Evolutionary conservation across 257 asterid species (phyloP).

Genomic region (Mentha longifolia): DNA sequence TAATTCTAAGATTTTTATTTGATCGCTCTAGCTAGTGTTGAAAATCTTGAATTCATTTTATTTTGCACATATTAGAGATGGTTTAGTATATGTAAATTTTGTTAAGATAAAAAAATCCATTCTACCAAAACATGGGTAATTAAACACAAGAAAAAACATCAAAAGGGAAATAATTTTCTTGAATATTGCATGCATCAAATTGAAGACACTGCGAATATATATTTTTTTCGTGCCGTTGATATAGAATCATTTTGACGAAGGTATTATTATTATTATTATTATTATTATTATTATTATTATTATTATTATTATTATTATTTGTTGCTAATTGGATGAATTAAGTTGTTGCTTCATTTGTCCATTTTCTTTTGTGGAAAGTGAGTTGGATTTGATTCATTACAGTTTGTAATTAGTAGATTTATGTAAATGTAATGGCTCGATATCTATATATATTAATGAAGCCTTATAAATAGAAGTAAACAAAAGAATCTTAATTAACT

Average conservation of each 20-base stretch:
- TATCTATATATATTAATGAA: not conserved
- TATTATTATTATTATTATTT: not conserved
- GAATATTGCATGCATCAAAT: not conserved
- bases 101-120: no score
- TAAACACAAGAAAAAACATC: no score
- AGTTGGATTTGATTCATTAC: not conserved
- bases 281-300: not conserved
- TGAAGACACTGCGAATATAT: no score
- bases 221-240: no score
- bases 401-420: not conserved
- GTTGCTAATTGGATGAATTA: not conserved
- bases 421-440: not conserved
- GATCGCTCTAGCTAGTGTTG: no score
- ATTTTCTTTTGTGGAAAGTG: not conserved
- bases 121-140: no score
- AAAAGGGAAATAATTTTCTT: not conserved
- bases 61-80: no score
- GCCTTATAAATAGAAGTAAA: not conserved
- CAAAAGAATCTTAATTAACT: not conserved
- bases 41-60: no score
- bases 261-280: not conserved
- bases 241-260: no score
- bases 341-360: not conserved
- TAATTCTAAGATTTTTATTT: no score
- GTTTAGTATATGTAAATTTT: no score